phyloP scores from a whole-genome alignment of 140 eudicot genomes.

The Oenanthe javanica region DNA sequence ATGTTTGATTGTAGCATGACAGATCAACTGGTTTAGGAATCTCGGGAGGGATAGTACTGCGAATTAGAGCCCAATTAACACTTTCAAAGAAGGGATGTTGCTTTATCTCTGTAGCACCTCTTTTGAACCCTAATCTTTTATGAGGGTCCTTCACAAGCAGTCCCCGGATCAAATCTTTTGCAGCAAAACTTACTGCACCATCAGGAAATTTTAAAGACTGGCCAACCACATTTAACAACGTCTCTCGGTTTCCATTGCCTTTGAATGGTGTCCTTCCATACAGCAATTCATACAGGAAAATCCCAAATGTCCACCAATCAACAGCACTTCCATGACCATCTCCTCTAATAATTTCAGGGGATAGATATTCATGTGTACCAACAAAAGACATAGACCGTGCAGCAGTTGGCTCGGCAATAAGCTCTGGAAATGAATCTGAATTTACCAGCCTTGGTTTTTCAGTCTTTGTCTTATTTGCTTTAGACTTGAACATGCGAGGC shows the following conservation, averaged over 20 bases:
- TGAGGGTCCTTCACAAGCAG: conserved; percentile 87
- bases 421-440: conserved; percentile 64
- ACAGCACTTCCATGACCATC: conserved; percentile 98
- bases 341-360: conserved; percentile 93
- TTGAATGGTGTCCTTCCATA: conserved; percentile 90
- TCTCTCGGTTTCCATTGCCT: conserved; percentile 89
- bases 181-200: conserved; percentile 71
- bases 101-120: conserved; percentile 95
- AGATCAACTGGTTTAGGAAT: conserved; percentile 81
- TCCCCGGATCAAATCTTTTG: conserved; percentile 77
- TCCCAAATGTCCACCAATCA: conserved; percentile 97
- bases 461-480: conserved; percentile 31
- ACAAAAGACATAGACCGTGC: conserved; percentile 97
- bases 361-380: conserved; percentile 90
- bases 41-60: conserved; percentile 71
- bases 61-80: conserved; percentile 91
- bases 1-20: conserved; percentile 39
- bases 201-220: conserved; percentile 79
- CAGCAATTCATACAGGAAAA: conserved; percentile 73
- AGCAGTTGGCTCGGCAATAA: conserved; percentile 76
- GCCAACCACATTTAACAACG: conserved; percentile 83
- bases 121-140: conserved; percentile 73
- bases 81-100: conserved; percentile 80
- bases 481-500: conserved; percentile 71
- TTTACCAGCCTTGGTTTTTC: conserved; percentile 22